Percentiles rank a stretch among this genome's conserved stretches.
These are phyloP conservation scores for Lentinus brumalis DNA, from an alignment of 768 basidiomycete genomes.

Conservation along the genomic window DNA sequence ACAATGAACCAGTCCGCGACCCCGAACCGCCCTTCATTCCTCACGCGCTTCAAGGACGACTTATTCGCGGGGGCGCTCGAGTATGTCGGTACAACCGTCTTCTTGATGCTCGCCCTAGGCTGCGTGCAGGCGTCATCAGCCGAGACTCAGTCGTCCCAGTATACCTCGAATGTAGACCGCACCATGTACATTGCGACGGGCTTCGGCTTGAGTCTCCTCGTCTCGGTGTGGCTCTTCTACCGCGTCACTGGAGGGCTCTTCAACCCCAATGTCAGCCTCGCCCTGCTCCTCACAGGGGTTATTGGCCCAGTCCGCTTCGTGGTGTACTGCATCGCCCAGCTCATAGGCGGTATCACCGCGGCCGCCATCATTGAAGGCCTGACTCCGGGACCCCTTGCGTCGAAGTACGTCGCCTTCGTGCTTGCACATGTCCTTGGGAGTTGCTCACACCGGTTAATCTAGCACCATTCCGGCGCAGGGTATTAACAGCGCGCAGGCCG, in stretches of 20 bases:
- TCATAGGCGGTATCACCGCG: slow-evolving; percentile 60
- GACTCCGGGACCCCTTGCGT: slow-evolving; percentile 54
- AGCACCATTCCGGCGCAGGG: slow-evolving; percentile 52
- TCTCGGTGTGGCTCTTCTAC: slow-evolving; percentile 70
- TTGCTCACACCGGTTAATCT: slow-evolving; percentile 9
- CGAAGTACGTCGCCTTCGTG: slow-evolving; percentile 46
- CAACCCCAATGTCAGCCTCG: slow-evolving; percentile 63
- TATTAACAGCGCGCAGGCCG: slow-evolving; percentile 55
- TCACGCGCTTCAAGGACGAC: slow-evolving; percentile 40
- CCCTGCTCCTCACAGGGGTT: slow-evolving; percentile 57
- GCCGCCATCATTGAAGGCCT: slow-evolving; percentile 56
- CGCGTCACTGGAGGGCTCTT: slow-evolving; percentile 65
- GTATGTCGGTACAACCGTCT: slow-evolving; percentile 60
- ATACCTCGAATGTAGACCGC: slow-evolving; percentile 36
- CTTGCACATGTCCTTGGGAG: neutral
- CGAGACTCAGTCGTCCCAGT: slow-evolving; percentile 11
- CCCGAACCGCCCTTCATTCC: slow-evolving; percentile 19
- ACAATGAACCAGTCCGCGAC: neutral
- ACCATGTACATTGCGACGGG: slow-evolving; percentile 58
- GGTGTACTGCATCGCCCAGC: slow-evolving; percentile 62
- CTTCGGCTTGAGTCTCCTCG: slow-evolving; percentile 63
- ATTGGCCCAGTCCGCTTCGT: slow-evolving; percentile 58
- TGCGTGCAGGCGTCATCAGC: slow-evolving; percentile 53
- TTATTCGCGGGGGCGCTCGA: slow-evolving; percentile 54
- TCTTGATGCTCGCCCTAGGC: slow-evolving; percentile 66